Conservation (phyloP, 257 asterid genomes). For the Scutellaria baicalensis region DNA sequence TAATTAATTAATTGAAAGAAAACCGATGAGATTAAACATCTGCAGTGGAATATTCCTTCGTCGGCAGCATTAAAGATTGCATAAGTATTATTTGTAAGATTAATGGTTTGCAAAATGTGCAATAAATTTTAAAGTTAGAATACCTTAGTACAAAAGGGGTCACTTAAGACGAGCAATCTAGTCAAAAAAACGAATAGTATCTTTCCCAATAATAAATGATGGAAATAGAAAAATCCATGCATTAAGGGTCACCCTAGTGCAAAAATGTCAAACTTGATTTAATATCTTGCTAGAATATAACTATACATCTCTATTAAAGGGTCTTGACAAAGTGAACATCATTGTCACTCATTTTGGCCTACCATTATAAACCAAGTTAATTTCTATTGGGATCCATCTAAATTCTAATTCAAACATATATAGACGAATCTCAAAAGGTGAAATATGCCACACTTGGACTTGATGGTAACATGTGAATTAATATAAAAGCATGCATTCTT, state of each 20-base stretch:
- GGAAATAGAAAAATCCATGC: neutral
- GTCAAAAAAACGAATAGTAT: too few relatives aligned
- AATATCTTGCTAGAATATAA: constrained; percentile 9
- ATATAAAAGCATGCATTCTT: neutral
- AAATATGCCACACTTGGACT: neutral
- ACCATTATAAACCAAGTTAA: neutral
- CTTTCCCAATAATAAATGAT: neutral
- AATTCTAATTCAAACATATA: neutral
- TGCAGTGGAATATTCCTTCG: too few relatives aligned
- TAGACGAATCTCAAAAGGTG: constrained; percentile 11
- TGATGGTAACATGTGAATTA: neutral
- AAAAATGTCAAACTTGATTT: constrained; percentile 5
- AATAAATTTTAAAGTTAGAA: too few relatives aligned
- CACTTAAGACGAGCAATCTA: too few relatives aligned
- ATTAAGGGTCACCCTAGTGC: neutral
- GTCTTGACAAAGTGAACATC: neutral
- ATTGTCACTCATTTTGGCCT: constrained; percentile 2
- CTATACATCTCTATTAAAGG: neutral
- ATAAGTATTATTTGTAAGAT: too few relatives aligned
- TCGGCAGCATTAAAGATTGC: too few relatives aligned
- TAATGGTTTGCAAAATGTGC: too few relatives aligned
- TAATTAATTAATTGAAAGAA: too few relatives aligned
- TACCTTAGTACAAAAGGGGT: too few relatives aligned
- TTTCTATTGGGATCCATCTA: neutral
- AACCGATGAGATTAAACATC: too few relatives aligned